Base-by-base conservation (phyloP, 768 basidiomycete species). In the Multifurca ochricompacta region DNA sequence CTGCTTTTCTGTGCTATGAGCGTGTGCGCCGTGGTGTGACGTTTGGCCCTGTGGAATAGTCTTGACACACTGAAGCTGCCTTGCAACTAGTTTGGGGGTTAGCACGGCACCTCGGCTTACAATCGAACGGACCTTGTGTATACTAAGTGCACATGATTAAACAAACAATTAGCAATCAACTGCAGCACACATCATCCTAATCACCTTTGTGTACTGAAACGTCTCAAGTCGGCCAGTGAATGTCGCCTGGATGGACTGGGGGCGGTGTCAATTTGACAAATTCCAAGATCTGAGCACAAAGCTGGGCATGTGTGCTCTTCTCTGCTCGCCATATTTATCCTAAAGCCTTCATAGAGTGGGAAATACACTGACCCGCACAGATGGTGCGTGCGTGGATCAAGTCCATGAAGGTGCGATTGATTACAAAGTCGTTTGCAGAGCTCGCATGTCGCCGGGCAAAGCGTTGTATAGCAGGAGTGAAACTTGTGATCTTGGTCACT, bases 131-230 rank as follows among this genome's bases (percentile, higher is more conserved):
- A 79, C 78, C 76, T 70, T 81, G 81, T 2, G 75, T 70, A 61
- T 79, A 81, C 80, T 81, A n/a, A n/a, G n/a, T n/a, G n/a, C n/a
- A 39, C 1, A 18, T 23, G 28, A 14, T 27, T n/a, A 23, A 18
- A 40, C n/a, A 34, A n/a, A 6, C 18, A 25, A 4, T 45, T 19
- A 55, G 35, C 23, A 18, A 44, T 6, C 10, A 3, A 8, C 9
- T 6, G 31, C 7, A 3, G 4, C n/a, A 16, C 3, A 21, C 14
- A n/a, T 6, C 8, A 31, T 14, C 7, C n/a, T 7, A 59, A 64
- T 25, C 44, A 79, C 82, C 71, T 83, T 83, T 0, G 82, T 84
- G 47, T 80, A 84, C 59, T 80, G 75, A 59, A 82, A 84, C 0
- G 76, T 78, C 58, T 81, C 79, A 48, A 82, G 77, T 51, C 66